Evolutionary conservation across 2,329 filamentous ascomycete genomes (phyloP).

Genomic region (Cryoendolithus antarcticus): DNA sequence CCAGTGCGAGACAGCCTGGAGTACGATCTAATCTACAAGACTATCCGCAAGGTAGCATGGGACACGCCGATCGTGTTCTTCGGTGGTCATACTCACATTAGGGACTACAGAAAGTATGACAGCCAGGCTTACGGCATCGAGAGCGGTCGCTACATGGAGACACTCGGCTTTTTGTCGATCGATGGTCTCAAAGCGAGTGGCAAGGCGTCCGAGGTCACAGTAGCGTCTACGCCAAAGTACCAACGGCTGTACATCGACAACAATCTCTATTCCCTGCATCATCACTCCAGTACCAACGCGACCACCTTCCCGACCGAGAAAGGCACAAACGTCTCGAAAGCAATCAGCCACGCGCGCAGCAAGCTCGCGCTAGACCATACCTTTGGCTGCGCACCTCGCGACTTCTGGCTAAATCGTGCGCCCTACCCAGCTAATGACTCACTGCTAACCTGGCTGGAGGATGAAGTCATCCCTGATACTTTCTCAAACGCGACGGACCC

Average conservation of each 20-base stretch:
- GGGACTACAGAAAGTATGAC: constrained; percentile 73
- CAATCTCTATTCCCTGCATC: constrained; percentile 71
- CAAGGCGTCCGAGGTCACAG: constrained; percentile 16
- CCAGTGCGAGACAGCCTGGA: constrained; percentile 64
- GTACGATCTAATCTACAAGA: constrained; percentile 63
- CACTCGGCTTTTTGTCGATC: constrained; percentile 85
- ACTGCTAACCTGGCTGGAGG: constrained; percentile 70
- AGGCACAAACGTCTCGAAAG: constrained; percentile 57
- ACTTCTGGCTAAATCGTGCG: constrained; percentile 70
- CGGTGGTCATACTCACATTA: constrained; percentile 79
- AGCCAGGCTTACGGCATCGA: constrained; percentile 65
- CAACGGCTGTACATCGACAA: constrained; percentile 82
- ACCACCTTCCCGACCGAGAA: constrained; percentile 63
- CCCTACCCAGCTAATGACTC: constrained; percentile 62
- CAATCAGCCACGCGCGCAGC: constrained; percentile 58
- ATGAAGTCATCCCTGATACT: constrained; percentile 56
- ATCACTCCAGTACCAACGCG: constrained; percentile 64
- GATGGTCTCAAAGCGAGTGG: constrained; percentile 45
- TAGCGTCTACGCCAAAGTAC: constrained; percentile 44
- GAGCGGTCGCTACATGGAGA: constrained; percentile 88
- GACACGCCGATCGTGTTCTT: constrained; percentile 83
- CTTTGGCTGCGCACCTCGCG: constrained; percentile 72
- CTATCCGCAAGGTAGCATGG: constrained; percentile 64
- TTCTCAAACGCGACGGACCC: constrained; percentile 35
- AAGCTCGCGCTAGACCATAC: constrained; percentile 58